phyloP scores from a whole-genome alignment of 2,329 filamentous ascomycete species.

The Phialophora chinensis region DNA sequence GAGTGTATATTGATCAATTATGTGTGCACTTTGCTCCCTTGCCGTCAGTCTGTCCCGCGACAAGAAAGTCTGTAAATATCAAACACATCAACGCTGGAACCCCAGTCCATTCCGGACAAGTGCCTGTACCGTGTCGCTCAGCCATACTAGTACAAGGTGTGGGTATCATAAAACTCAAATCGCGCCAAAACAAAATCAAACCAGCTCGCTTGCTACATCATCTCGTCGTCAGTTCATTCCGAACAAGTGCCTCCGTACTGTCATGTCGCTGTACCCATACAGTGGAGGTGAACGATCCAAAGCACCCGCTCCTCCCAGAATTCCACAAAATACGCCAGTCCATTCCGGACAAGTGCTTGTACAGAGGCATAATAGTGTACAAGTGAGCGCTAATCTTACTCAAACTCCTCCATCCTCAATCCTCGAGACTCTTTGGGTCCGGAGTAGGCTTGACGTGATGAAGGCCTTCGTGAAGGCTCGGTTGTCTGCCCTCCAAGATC shows the following conservation, averaged over 20 bases:
- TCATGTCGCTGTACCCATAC: slow-evolving; percentile 5
- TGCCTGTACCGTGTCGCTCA: slow-evolving; percentile 24
- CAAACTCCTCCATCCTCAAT: slow-evolving; percentile 1
- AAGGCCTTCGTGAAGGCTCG: slow-evolving; percentile 12
- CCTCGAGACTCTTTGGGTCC: background rate
- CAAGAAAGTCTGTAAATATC: slow-evolving; percentile 7
- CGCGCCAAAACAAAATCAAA: slow-evolving; percentile 5
- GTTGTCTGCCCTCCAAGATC: slow-evolving; percentile 15
- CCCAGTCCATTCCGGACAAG: slow-evolving; percentile 27
- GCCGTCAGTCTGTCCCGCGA: background rate
- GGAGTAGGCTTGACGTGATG: slow-evolving; percentile 19
- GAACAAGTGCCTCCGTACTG: slow-evolving; percentile 20
- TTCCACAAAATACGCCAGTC: slow-evolving; percentile 24
- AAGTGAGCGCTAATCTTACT: slow-evolving; percentile 18
- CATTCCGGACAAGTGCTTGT: slow-evolving; percentile 28
- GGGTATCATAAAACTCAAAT: slow-evolving; percentile 15
- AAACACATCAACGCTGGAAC: slow-evolving; percentile 5
- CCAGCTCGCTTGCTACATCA: slow-evolving; percentile 2
- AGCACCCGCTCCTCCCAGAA: background rate
- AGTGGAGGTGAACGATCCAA: slow-evolving; percentile 22
- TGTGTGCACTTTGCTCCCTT: slow-evolving; percentile 5
- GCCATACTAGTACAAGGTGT: slow-evolving; percentile 26
- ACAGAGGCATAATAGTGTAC: slow-evolving; percentile 13
- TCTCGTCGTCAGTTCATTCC: slow-evolving; percentile 25
- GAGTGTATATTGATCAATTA: slow-evolving; percentile 22